phyloP scores from a whole-genome alignment of 2,329 filamentous ascomycete species.

The Didymellaceae sp. region DNA sequence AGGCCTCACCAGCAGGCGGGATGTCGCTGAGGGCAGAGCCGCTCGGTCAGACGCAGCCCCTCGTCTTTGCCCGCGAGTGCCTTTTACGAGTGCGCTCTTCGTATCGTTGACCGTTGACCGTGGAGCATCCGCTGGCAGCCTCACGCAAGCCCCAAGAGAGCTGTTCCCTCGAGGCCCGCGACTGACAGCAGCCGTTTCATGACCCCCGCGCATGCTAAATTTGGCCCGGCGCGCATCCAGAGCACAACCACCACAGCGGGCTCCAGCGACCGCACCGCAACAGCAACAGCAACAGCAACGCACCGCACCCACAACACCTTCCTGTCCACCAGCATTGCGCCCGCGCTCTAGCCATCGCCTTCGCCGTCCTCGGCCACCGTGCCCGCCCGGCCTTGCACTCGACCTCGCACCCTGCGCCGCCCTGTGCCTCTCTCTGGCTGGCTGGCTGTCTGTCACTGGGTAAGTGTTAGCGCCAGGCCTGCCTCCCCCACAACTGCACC shows the following conservation, averaged over 20 bases:
- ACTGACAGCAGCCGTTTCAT: slow-evolving; percentile 10
- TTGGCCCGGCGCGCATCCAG: slow-evolving; percentile 14
- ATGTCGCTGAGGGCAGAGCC: slow-evolving; percentile 24
- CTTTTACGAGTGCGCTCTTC: slow-evolving; percentile 4
- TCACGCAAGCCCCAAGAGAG: slow-evolving; percentile 3
- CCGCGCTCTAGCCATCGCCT: slow-evolving; percentile 12
- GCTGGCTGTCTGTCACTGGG: slow-evolving; percentile 41
- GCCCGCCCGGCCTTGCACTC: slow-evolving; percentile 5
- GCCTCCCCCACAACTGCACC: slow-evolving; percentile 25
- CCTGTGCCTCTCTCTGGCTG: slow-evolving; percentile 4
- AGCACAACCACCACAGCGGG: slow-evolving; percentile 17
- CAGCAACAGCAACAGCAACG: too few species aligned
- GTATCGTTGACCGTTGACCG: too few species aligned
- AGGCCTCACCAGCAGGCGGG: slow-evolving; percentile 23
- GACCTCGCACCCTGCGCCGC: slow-evolving; percentile 21
- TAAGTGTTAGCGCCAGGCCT: slow-evolving; percentile 47
- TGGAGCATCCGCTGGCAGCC: slow-evolving; percentile 1
- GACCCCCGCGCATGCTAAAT: slow-evolving; percentile 18
- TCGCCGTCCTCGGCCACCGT: slow-evolving; percentile 4
- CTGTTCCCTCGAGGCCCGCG: slow-evolving; percentile 9
- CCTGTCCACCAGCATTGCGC: slow-evolving; percentile 9
- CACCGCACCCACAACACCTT: slow-evolving; percentile 11
- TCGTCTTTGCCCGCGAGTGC: slow-evolving; percentile 15
- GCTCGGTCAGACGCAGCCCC: slow-evolving; percentile 25
- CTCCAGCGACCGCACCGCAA: slow-evolving; percentile 11